Base-by-base conservation (phyloP, 495 filamentous ascomycete species). In the Parathielavia appendiculata region DNA sequence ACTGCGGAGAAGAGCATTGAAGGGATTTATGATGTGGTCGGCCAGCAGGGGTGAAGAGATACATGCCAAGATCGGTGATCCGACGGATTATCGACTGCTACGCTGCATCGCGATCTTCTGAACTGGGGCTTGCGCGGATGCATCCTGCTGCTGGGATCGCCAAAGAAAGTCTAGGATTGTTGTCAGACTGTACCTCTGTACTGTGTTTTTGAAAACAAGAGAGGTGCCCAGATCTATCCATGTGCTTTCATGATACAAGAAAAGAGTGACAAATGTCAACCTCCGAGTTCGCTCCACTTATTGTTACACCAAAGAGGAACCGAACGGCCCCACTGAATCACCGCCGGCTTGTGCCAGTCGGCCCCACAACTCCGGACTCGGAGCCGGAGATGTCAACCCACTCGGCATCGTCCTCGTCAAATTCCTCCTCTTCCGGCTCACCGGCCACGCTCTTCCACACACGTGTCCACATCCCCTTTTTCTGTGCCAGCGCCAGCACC, bases 401-500 rank as follows among this genome's bases (percentile, higher is more conserved):
- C 44, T 32, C 51, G 20, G 52, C 56, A 8, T 62, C 59, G n/a
- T 63, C 62, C 22, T 62, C 76, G 30, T 79, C 73, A 6, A 76
- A 78, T 14, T 79, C 75, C 19, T 76, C 76, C 9, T 76, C 72
- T 14, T 73, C 67, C 9, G 75, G 69, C 55, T 83, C 79, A 1
- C 87, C 88, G 49, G 82, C 73, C 0, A 86, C 68, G 36, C 83
- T 81, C 54, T 80, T 77, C 88, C 87, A 95, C 20, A 96, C 81
- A 38, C 91, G 80, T 62, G 87, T 82, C 91, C 90, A 96, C 64
- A 97, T 78, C 0, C 92, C 95, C 75, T 91, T 96, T 82, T 98
- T 98, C 68, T 93, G 91, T 47, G 85, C 83, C 69, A 97, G 88
- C 40, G 91, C 95, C 57, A 97, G 75, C 57, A 96, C 89, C 77